Evolutionary conservation across 371 early-diverging fungal species (phyloP), one percentile per base, ranked within the genome.

Genomic region (Actinomortierella wolfii): DNA sequence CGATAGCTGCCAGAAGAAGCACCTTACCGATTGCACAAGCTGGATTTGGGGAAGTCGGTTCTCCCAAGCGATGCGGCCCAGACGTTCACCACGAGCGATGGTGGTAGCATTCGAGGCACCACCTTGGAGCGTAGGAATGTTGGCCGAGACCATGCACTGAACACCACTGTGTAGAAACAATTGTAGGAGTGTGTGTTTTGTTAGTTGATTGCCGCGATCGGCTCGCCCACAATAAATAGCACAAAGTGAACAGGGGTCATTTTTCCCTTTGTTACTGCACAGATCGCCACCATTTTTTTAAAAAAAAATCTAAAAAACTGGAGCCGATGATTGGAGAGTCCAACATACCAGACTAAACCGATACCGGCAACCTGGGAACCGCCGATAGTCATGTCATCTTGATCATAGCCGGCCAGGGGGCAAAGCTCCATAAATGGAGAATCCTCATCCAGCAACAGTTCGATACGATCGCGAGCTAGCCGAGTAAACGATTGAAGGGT

Each of bases 351-450:
- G 39, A 91, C 81, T 53, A 91, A 80, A 20, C 91, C 91, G 42
- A 91, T 88, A 57, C 89, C 91, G 15, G 79, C 78, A 13, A 91
- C 87, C 29, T 86, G 69, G 2, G 91, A 90, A 2, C 88, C 91
- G 44, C 91, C 90, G 4, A 85, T 51, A 3, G 90, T 88, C 86
- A 87, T 86, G 46, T 84, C 89, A 17, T 90, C 88, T 68, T 89
- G 89, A 13, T 68, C 87, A 51, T 80, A 86, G 14, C 91, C 91
- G 29, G 89, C 89, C 18, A 91, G 73, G 6, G 88, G 82, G 47
- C 87, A 83, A 45, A 91, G 71, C 62, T 91, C 91, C 43, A 91
- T 73, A 58, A 88, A 90, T n/a, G 91, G 91, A 3, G 87, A 85
- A 56, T 88, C 90, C 52, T 85, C 85, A 61, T 91, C 91, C 8